Evolutionary conservation across 176 grass and related monocot species (phyloP).

Genomic region (Neostapfia colusana): DNA sequence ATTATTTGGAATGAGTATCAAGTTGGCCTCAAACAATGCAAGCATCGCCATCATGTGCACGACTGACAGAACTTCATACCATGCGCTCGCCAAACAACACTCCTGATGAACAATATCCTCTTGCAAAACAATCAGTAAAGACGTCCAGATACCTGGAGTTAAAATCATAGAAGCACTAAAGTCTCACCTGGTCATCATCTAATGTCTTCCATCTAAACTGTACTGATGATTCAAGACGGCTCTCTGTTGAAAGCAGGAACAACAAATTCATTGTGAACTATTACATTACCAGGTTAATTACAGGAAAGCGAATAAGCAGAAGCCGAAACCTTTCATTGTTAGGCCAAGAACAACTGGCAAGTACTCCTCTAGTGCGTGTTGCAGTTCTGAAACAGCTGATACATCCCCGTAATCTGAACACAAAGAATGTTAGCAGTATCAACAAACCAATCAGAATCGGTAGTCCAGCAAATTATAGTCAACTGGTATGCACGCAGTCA

Average conservation of each 20-base stretch:
- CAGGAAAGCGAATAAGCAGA: not conserved
- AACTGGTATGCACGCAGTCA: not conserved
- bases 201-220: conserved; percentile 90
- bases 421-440: not conserved
- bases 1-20: conserved; percentile 63
- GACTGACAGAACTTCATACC: conserved; percentile 83
- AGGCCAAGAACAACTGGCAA: conserved; percentile 87
- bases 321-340: conserved; percentile 56
- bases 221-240: conserved; percentile 64
- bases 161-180: not conserved
- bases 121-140: conserved; percentile 20
- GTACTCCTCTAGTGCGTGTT: conserved; percentile 63
- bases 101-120: conserved; percentile 45
- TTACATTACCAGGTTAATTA: not conserved
- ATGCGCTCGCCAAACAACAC: conserved; percentile 63
- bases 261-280: not conserved
- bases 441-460: not conserved
- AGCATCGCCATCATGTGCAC: conserved; percentile 94
- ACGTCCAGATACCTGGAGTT: not conserved
- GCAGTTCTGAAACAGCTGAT: conserved; percentile 61
- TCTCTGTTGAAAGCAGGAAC: conserved; percentile 30
- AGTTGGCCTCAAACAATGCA: conserved; percentile 70
- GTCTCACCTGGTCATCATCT: conserved; percentile 71
- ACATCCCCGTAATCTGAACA: conserved; percentile 49
- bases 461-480: not conserved